Evolutionary conservation across 2,329 filamentous ascomycete species (phyloP).

Genomic region (Amphichorda felina): DNA sequence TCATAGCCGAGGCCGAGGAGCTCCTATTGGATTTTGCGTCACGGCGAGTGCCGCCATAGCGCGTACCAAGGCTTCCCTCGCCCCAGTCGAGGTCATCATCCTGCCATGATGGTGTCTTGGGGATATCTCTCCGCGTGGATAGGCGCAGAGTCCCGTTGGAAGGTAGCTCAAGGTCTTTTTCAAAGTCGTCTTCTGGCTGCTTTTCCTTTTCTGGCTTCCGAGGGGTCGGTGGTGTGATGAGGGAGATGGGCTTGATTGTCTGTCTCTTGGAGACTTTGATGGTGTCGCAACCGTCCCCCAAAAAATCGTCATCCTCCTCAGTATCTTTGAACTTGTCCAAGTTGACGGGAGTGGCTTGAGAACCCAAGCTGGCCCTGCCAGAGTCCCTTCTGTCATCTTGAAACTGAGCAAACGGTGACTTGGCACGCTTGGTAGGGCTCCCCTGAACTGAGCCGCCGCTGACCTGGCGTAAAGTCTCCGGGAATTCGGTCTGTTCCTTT

Average conservation of each 20-base stretch:
- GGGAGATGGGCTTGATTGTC: conserved; percentile 34
- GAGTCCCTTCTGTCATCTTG: conserved; percentile 18
- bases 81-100: conserved; percentile 84
- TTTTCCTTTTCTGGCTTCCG: conserved; percentile 21
- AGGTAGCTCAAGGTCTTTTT: conserved; percentile 61
- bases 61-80: conserved; percentile 83
- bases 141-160: conserved; percentile 54
- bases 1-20: conserved; percentile 80
- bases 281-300: conserved; percentile 51
- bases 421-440: conserved; percentile 33
- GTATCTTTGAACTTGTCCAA: conserved; percentile 55
- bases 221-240: conserved; percentile 45
- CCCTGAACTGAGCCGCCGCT: conserved; percentile 40
- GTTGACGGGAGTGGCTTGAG: conserved; percentile 35
- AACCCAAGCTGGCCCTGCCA: conserved; percentile 15
- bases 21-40: conserved; percentile 71
- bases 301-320: conserved; percentile 50
- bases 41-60: conserved; percentile 76
- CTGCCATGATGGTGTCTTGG: conserved; percentile 47
- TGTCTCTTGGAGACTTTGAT: conserved; percentile 56
- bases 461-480: conserved; percentile 57
- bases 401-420: conserved; percentile 7
- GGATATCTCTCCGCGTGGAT: conserved; percentile 47
- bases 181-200: conserved; percentile 50
- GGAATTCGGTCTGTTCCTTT: conserved; percentile 48